Conservation (phyloP, 2,329 filamentous ascomycete genomes). For the Talaromyces islandicus region DNA sequence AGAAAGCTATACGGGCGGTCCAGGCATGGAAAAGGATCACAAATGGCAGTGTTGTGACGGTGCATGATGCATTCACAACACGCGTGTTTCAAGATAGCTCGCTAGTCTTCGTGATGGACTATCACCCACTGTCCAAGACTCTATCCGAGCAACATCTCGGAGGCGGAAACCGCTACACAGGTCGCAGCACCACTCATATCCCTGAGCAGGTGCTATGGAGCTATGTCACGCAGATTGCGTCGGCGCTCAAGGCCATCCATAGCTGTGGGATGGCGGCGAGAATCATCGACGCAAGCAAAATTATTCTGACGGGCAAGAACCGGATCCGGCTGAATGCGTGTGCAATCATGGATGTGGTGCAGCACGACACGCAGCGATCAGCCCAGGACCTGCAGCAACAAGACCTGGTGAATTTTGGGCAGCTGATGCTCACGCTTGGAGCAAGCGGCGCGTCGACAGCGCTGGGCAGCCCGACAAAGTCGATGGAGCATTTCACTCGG, state of each 20-base stretch:
- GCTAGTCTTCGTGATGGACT: constrained; percentile 88
- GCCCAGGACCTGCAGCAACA: constrained; percentile 76
- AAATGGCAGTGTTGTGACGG: constrained; percentile 74
- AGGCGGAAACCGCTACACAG: constrained; percentile 33
- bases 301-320: constrained; percentile 85
- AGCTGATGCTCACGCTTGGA: constrained; percentile 74
- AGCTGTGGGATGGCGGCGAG: constrained; percentile 73
- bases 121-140: constrained; percentile 85
- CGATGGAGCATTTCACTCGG: constrained; percentile 69
- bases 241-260: constrained; percentile 82
- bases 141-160: constrained; percentile 69
- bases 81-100: constrained; percentile 91
- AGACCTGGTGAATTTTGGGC: constrained; percentile 79
- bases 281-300: constrained; percentile 79
- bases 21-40: constrained; percentile 84
- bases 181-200: constrained; percentile 43
- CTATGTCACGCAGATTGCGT: constrained; percentile 87
- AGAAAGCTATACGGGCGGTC: constrained; percentile 77
- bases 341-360: constrained; percentile 80
- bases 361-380: constrained; percentile 65
- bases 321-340: constrained; percentile 84
- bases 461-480: constrained; percentile 59
- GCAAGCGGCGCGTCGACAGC: constrained; percentile 60
- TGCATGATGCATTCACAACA: constrained; percentile 90
- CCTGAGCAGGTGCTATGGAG: constrained; percentile 78